Percentiles rank a stretch among this genome's conserved stretches.
Conservation (phyloP, 495 filamentous ascomycete genomes). For the Sporormia fimetaria region DNA sequence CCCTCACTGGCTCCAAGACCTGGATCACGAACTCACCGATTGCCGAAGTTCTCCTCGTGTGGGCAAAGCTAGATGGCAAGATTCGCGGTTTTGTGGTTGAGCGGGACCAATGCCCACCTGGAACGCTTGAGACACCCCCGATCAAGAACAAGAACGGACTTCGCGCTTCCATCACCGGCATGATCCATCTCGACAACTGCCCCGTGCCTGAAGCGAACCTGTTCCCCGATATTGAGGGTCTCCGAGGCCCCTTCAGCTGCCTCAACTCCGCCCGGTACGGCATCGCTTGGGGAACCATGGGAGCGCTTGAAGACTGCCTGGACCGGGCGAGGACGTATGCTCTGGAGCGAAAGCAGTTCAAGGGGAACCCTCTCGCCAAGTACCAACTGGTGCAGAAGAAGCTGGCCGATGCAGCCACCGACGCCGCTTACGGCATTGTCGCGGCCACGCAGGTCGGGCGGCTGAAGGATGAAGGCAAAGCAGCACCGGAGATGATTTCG, state of each 20-base stretch:
- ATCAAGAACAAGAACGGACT: slow-evolving; percentile 95
- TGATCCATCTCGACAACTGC: slow-evolving; percentile 90
- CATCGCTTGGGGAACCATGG: slow-evolving; percentile 88
- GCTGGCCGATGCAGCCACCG: slow-evolving; percentile 80
- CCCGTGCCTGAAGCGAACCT: slow-evolving; percentile 86
- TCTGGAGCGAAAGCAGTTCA: slow-evolving; percentile 90
- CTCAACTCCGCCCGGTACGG: slow-evolving; percentile 87
- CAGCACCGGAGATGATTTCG: slow-evolving; percentile 90
- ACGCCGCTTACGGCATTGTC: slow-evolving; percentile 77
- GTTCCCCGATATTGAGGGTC: slow-evolving; percentile 82
- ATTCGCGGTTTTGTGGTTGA: slow-evolving; percentile 93
- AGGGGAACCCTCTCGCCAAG: slow-evolving; percentile 86
- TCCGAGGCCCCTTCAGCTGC: slow-evolving; percentile 83
- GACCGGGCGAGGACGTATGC: slow-evolving; percentile 70
- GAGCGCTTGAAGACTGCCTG: slow-evolving; percentile 86
- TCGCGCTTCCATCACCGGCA: slow-evolving; percentile 86
- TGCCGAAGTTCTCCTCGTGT: slow-evolving; percentile 79
- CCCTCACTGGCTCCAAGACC: slow-evolving; percentile 79
- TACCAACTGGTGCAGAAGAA: slow-evolving; percentile 99
- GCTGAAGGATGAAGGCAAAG: slow-evolving; percentile 81
- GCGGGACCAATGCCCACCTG: slow-evolving; percentile 64
- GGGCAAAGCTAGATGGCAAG: slow-evolving; percentile 86
- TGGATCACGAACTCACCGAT: slow-evolving; percentile 99
- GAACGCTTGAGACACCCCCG: slow-evolving; percentile 80
- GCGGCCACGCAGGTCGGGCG: slow-evolving; percentile 83